Evolutionary conservation across 371 early-diverging fungal species (phyloP).

Genomic region (Mucor irregularis): DNA sequence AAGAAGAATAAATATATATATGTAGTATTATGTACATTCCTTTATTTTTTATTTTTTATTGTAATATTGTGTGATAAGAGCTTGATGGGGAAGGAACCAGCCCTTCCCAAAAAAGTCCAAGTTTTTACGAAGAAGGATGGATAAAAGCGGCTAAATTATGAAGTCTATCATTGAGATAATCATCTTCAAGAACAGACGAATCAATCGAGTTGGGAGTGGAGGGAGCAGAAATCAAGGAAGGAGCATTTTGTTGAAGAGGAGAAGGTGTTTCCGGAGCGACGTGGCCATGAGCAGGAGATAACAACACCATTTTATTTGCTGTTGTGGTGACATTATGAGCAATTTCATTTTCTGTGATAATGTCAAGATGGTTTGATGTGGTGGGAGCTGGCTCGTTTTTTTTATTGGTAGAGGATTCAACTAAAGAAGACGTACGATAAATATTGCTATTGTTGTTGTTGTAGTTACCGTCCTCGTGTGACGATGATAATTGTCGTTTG

Average conservation of each 20-base stretch:
- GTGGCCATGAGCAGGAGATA: not conserved
- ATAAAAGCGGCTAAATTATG: not conserved
- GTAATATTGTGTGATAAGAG: constrained; percentile 1
- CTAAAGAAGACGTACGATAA: constrained; percentile 7
- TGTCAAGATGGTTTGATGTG: constrained; percentile 4
- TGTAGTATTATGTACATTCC: not conserved
- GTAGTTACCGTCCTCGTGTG: constrained; percentile 1
- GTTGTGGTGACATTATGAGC: not conserved
- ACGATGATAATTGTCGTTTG: constrained; percentile 25
- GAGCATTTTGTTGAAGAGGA: constrained; percentile 18
- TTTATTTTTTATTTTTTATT: not conserved
- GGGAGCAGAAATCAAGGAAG: constrained; percentile 37
- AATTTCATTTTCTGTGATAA: constrained; percentile 18
- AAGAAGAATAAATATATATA: not conserved
- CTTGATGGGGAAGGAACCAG: not conserved
- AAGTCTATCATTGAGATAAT: constrained; percentile 10
- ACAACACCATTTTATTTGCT: not conserved
- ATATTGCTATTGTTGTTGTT: not conserved
- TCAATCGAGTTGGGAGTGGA: constrained; percentile 44
- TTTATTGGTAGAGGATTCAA: not conserved
- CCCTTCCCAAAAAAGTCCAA: not conserved
- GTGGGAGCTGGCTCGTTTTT: not conserved
- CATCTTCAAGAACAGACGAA: constrained; percentile 19
- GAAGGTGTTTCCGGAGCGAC: constrained; percentile 26
- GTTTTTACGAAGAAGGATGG: not conserved